Percentiles rank a stretch among this genome's conserved stretches.
Evolutionary conservation across 805 yeast species (phyloP).

Genomic region (Candida sakaeoensis): DNA sequence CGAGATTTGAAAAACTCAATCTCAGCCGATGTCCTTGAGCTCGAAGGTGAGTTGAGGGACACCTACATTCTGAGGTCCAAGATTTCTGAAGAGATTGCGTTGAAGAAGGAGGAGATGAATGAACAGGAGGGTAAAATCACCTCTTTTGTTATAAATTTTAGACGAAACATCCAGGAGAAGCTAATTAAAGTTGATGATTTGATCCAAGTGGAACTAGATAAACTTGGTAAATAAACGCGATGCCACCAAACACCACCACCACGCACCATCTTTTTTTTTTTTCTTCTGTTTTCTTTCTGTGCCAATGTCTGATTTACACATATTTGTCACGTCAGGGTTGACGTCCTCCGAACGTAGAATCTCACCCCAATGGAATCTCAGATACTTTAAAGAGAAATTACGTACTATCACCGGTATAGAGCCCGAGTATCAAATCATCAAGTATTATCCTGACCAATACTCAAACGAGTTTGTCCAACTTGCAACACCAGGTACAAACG

Average conservation of each 20-base stretch:
- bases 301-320: slow-evolving; percentile 40
- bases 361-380: slow-evolving; percentile 58
- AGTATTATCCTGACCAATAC: slow-evolving; percentile 39
- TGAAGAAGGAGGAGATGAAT: slow-evolving; percentile 46
- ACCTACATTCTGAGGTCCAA: slow-evolving; percentile 52
- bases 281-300: background rate
- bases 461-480: slow-evolving; percentile 32
- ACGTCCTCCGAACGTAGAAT: slow-evolving; percentile 70
- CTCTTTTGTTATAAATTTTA: slow-evolving; percentile 59
- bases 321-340: slow-evolving; percentile 59
- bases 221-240: slow-evolving; percentile 6
- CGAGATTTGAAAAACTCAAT: slow-evolving; percentile 45
- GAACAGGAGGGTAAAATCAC: slow-evolving; percentile 55
- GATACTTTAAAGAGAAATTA: slow-evolving; percentile 48
- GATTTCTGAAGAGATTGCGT: slow-evolving; percentile 42
- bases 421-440: slow-evolving; percentile 50
- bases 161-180: slow-evolving; percentile 60
- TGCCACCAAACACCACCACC: background rate
- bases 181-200: slow-evolving; percentile 56
- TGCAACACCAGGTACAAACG: slow-evolving; percentile 16
- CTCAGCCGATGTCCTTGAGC: slow-evolving; percentile 47
- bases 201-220: slow-evolving; percentile 22
- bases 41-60: slow-evolving; percentile 45
- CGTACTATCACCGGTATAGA: slow-evolving; percentile 76
- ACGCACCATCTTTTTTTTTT: too few species aligned